Base-by-base conservation (phyloP, 345 rosid species). In the Lumnitzera racemosa region DNA sequence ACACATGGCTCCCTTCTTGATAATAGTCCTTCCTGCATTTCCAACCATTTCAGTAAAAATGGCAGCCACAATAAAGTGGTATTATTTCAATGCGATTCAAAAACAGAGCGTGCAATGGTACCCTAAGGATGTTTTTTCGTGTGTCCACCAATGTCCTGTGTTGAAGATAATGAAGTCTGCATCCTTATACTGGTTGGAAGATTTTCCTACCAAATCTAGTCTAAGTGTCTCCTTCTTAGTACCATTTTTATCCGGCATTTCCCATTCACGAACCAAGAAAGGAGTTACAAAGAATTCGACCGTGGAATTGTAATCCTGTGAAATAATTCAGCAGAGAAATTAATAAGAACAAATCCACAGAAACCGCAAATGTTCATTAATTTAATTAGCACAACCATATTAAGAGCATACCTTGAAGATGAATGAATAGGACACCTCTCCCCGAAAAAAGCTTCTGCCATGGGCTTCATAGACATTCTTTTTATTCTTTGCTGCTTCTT, bases 131-230 rank as follows among this genome's bases (percentile, higher is more conserved):
- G 99, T 94, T 72, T 94, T 94, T 11, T 94, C 97, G 62, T 94
- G 99, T 72, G 97, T 94, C 99, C 99, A 90, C 99, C 99, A 94
- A 51, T 94, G 99, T 24, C 99, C 99, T 0, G 99, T 94, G 56
- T 94, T 94, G 79, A 90, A 94, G 59, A 94, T 68, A 53, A 94
- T 72, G 51, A 90, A 70, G 61, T 94, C 92, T 1, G 96, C 97
- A 43, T 55, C 72, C 71, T 74, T 90, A 65, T 94, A 94, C 60
- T 72, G 80, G 61, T 82, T 80, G 0, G 90, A 83, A 1, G 92
- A 83, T 74, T 77, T 81, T 25, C 95, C 91, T 0, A 88, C 85
- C 66, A 86, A 67, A 75, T 94, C 99, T n/a, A 94, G 83, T 78
- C 99, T 74, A 27, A 94, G 81, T 0, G 97, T 90, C 66, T 88